These are phyloP conservation scores for Leishmania major DNA, from an alignment of 208 protist genomes.

Conservation along the genomic window DNA sequence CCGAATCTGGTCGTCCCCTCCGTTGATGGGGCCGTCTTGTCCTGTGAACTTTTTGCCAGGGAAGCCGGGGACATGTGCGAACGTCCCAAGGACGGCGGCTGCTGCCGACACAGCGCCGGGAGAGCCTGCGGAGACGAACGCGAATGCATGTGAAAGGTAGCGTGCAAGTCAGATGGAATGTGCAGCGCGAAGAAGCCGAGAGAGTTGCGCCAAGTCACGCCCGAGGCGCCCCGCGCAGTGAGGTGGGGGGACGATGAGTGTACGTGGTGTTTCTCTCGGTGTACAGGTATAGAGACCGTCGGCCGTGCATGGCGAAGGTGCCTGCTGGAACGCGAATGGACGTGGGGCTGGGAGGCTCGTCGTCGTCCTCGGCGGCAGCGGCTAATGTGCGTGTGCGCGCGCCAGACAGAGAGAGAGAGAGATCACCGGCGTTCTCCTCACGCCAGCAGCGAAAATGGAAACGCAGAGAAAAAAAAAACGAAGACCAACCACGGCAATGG, in stretches of 20 bases:
- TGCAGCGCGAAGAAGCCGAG: background rate
- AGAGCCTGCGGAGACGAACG: background rate
- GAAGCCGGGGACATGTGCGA: background rate
- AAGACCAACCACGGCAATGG: background rate
- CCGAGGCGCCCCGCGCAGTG: background rate
- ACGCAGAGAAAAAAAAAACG: background rate
- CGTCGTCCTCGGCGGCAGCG: no score
- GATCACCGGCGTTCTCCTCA: background rate
- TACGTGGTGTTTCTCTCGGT: background rate
- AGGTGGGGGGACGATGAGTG: background rate
- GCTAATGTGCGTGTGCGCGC: background rate
- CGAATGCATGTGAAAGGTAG: conserved; percentile 2
- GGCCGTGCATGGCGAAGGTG: background rate
- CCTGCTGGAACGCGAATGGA: no score
- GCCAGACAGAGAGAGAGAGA: background rate
- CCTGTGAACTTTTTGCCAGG: background rate
- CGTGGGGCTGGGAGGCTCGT: no score
- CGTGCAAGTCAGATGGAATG: background rate
- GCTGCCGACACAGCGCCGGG: conserved; percentile 4
- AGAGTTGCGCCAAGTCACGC: background rate
- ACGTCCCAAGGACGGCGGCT: background rate
- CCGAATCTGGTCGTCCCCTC: background rate
- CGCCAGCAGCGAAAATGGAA: background rate
- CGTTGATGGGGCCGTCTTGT: background rate
- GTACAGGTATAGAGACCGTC: no score